Percentiles rank a stretch among this genome's conserved stretches.
phyloP scores from a whole-genome alignment of 805 yeast species.

The Saturnispora gosingensis region DNA sequence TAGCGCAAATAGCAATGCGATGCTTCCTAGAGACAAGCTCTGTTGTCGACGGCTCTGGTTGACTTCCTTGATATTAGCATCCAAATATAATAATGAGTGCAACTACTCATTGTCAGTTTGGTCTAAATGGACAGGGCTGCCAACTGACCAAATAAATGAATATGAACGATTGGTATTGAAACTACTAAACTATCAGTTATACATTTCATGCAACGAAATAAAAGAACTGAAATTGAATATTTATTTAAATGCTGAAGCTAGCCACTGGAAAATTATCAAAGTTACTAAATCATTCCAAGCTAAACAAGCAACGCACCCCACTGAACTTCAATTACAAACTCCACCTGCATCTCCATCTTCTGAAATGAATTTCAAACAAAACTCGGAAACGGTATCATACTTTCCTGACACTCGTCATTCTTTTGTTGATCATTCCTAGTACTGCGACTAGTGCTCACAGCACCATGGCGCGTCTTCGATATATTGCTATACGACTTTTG shows the following conservation, averaged over 20 bases:
- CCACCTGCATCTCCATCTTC: slow-evolving; percentile 17
- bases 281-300: neutral
- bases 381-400: neutral
- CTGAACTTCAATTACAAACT: slow-evolving; percentile 2
- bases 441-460: neutral
- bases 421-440: neutral
- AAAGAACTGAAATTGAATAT: neutral
- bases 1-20: neutral
- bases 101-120: slow-evolving; percentile 62
- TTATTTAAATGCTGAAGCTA: neutral
- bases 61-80: slow-evolving; percentile 58
- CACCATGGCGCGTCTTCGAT: neutral
- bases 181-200: slow-evolving; percentile 47
- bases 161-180: slow-evolving; percentile 45
- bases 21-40: slow-evolving; percentile 30
- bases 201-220: neutral
- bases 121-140: slow-evolving; percentile 65
- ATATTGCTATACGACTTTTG: neutral
- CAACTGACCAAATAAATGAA: slow-evolving; percentile 37
- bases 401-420: neutral
- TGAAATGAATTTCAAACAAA: neutral
- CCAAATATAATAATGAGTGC: slow-evolving; percentile 66
- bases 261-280: neutral
- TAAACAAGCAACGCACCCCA: neutral
- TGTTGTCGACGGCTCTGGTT: slow-evolving; percentile 45